A percentile compares a stretch with the other conserved stretches of the same genome.
phyloP scores from a whole-genome alignment of 495 filamentous ascomycete genomes.

The Penicillium fimorum region DNA sequence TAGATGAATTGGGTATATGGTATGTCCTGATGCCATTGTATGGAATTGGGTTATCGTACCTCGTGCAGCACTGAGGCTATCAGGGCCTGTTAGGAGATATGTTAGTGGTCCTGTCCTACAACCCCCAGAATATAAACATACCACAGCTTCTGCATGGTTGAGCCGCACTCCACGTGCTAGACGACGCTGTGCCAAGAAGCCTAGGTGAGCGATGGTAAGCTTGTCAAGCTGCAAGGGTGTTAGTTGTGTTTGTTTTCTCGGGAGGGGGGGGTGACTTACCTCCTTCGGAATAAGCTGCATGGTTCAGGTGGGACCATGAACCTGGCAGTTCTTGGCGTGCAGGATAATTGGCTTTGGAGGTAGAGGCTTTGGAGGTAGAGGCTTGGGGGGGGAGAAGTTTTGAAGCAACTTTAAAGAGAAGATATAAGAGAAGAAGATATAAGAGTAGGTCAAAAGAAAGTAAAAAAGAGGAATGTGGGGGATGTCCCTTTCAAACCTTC shows the following conservation, averaged over 20 bases:
- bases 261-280: conserved; percentile 50
- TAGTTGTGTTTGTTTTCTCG: conserved; percentile 4
- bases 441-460: not conserved
- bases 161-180: conserved; percentile 85
- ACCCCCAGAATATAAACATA: conserved; percentile 42
- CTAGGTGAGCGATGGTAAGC: conserved; percentile 87
- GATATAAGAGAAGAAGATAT: not conserved
- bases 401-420: not conserved
- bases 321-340: conserved; percentile 20
- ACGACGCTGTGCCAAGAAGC: conserved; percentile 82
- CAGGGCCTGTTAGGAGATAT: conserved; percentile 59
- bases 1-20: not conserved
- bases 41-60: conserved; percentile 40
- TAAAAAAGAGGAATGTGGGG: conserved; percentile 20
- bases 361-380: not conserved
- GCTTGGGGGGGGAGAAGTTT: not conserved
- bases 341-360: not conserved
- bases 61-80: conserved; percentile 91
- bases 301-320: conserved; percentile 27
- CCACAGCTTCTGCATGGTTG: conserved; percentile 88
- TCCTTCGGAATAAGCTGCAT: conserved; percentile 91
- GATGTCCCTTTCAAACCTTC: conserved; percentile 6
- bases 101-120: not conserved
- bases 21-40: not conserved
- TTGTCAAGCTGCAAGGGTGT: conserved; percentile 75